Conservation (phyloP, 176 grass and related monocot genomes). For the Elymus sibiricus region DNA sequence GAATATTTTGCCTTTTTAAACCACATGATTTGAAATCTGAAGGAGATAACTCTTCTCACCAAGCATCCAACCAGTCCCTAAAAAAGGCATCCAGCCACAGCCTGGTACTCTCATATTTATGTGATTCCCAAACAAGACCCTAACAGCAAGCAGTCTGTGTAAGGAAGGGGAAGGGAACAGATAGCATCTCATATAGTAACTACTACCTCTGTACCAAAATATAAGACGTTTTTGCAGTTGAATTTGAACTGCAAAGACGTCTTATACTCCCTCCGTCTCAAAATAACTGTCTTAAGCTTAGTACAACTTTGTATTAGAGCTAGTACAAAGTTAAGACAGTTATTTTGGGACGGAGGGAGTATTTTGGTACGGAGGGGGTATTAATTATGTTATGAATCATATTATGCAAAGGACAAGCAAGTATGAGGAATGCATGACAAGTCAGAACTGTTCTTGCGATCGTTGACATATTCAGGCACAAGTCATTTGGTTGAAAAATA, state of each 20-base stretch:
- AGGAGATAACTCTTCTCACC: background rate
- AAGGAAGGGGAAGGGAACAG: background rate
- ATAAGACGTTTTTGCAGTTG: no score
- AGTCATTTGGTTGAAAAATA: background rate
- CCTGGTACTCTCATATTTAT: background rate
- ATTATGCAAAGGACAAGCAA: no score
- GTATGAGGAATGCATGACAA: background rate
- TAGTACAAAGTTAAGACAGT: no score
- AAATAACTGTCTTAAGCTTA: no score
- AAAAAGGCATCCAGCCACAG: background rate
- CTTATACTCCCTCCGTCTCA: no score
- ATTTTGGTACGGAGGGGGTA: no score
- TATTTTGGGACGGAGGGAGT: no score
- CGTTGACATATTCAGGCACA: background rate
- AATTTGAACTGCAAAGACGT: no score
- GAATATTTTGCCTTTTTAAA: background rate
- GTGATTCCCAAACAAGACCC: background rate
- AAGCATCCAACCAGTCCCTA: background rate
- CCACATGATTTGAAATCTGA: background rate
- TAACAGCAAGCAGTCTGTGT: background rate
- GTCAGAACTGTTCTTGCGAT: background rate
- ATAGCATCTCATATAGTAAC: no score
- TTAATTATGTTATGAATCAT: no score
- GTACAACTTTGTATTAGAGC: no score
- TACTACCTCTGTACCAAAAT: no score